Percentiles rank a stretch among this genome's conserved stretches.
These are phyloP conservation scores for Suillus alpinus DNA, from an alignment of 768 basidiomycete species.

Conservation along the genomic window DNA sequence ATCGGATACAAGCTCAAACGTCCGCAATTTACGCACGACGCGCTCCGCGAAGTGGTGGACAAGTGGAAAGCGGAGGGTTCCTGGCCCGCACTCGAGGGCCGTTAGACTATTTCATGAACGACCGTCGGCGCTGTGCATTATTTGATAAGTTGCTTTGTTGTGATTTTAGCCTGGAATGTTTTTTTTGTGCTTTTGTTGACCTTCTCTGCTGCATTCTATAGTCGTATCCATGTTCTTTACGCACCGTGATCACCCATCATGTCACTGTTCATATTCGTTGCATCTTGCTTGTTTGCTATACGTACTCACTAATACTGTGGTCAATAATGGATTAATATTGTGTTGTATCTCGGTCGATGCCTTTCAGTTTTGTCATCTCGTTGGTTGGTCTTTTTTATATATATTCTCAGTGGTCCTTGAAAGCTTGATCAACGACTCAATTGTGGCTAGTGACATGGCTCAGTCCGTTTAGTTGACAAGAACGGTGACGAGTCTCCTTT, in stretches of 20 bases:
- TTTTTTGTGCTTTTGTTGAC: conserved; percentile 10
- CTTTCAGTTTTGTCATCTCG: not conserved
- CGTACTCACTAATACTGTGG: conserved; percentile 22
- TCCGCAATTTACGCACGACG: conserved; percentile 60
- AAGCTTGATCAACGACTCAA: no score
- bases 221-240: conserved; percentile 16
- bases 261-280: conserved; percentile 13
- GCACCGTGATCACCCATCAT: not conserved
- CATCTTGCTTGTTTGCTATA: conserved; percentile 15
- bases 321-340: conserved; percentile 15
- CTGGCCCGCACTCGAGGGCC: conserved; percentile 25
- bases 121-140: conserved; percentile 11
- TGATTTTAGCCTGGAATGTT: conserved; percentile 1
- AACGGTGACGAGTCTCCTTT: no score
- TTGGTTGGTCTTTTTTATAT: not conserved
- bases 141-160: conserved; percentile 8
- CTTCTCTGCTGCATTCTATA: conserved; percentile 5
- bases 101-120: not conserved
- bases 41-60: conserved; percentile 68
- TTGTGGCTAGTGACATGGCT: no score
- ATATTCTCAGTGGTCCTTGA: no score
- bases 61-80: conserved; percentile 76
- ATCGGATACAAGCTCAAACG: conserved; percentile 63
- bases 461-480: no score
- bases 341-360: not conserved